Base-by-base conservation (phyloP, 768 basidiomycete species). In the Kwoniella shandongensis region DNA sequence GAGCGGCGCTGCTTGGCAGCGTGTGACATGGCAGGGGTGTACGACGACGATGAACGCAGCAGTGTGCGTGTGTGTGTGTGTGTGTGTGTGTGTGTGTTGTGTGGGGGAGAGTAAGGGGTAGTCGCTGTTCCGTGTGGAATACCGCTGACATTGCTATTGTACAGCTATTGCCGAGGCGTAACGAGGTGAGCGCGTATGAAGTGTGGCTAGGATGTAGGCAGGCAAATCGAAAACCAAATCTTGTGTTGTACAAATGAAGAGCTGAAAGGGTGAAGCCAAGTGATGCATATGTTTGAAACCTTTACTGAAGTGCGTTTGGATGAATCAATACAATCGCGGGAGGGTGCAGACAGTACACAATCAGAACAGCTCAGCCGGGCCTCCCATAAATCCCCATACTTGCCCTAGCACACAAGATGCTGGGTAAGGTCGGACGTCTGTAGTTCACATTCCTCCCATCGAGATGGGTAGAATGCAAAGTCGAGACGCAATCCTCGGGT, bases 331-430 rank as follows among this genome's bases (percentile, higher is more conserved):
- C n/a, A n/a, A n/a, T n/a, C n/a, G n/a, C n/a, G n/a, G n/a, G n/a
- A n/a, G n/a, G n/a, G n/a, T n/a, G n/a, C 42, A 3, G 40, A 52
- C 38, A n/a, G 30, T 27, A 32, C 15, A 44, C 13, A 20, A 4
- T 29, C 7, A 18, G n/a, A 54, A 44, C 57, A 69, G 62, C 67
- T 72, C 70, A 72, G 70, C 62, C 70, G 70, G 70, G 70, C 70
- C 70, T 72, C 70, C 42, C 55, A 48, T 59, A 36, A 41, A 59
- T 63, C 70, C 47, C 51, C 70, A 57, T 50, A n/a, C 61, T 52
- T 62, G 61, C 67, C 70, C 62, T 30, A 56, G 25, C 50, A 39
- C 25, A 32, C 32, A 7, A 32, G 35, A 22, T 10, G 36, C 27
- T 45, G 59, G 59, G 67, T 51, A 51, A 57, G 55, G 57, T 49